These are phyloP conservation scores for Sphaerulina populicola DNA, from an alignment of 2,329 filamentous ascomycete species.

Conservation along the genomic window DNA sequence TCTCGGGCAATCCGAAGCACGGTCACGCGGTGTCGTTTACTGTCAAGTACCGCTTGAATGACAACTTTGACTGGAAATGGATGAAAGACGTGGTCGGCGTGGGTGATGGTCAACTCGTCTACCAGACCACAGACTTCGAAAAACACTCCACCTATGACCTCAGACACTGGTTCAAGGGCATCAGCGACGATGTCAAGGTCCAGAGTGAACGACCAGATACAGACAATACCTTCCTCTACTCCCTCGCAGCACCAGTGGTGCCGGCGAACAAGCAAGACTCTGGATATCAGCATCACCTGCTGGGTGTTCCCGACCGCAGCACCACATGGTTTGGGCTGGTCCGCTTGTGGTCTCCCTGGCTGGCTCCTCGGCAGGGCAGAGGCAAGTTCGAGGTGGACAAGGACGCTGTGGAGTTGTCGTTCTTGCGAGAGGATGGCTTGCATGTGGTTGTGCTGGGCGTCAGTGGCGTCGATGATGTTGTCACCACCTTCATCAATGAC, in stretches of 20 bases:
- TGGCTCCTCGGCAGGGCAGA: constrained; percentile 78
- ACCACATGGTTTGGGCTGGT: constrained; percentile 76
- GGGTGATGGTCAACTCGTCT: constrained; percentile 55
- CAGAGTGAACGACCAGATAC: constrained; percentile 55
- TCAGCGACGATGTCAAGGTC: constrained; percentile 51
- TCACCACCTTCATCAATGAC: constrained; percentile 60
- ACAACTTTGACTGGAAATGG: constrained; percentile 59
- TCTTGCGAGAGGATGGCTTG: constrained; percentile 61
- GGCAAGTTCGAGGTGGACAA: constrained; percentile 60
- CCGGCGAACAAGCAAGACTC: constrained; percentile 53
- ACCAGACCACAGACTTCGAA: constrained; percentile 35
- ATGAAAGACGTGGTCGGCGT: constrained; percentile 55
- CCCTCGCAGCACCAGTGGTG: constrained; percentile 50
- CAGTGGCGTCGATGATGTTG: constrained; percentile 62
- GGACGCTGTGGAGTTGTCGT: constrained; percentile 69
- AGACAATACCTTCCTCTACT: constrained; percentile 62
- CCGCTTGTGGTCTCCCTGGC: constrained; percentile 72
- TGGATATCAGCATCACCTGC: constrained; percentile 45
- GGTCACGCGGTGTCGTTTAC: constrained; percentile 54
- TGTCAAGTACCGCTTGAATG: constrained; percentile 55
- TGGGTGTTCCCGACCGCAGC: constrained; percentile 58
- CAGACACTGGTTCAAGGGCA: constrained; percentile 48
- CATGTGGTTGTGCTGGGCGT: constrained; percentile 71
- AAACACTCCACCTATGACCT: constrained; percentile 38
- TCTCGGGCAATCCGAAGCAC: constrained; percentile 42